These are phyloP conservation scores for Populus euphratica DNA, from an alignment of 345 rosid genomes.

Conservation along the genomic window DNA sequence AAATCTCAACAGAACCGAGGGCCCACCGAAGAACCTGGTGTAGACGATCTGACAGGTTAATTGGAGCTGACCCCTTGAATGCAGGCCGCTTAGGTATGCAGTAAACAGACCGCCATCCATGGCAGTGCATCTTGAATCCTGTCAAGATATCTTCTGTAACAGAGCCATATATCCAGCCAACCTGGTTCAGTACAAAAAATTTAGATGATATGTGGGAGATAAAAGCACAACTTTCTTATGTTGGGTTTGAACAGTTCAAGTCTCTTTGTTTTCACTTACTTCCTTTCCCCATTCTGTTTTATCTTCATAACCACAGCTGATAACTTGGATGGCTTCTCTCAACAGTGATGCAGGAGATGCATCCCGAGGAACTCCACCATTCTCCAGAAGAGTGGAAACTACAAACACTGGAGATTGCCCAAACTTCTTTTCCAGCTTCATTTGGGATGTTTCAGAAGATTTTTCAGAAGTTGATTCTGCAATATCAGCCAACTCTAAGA, in stretches of 20 bases:
- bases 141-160: slow-evolving; percentile 93
- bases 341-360: slow-evolving; percentile 69
- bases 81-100: slow-evolving; percentile 88
- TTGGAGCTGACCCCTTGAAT: slow-evolving; percentile 93
- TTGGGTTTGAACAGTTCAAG: background rate
- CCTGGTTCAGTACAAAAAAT: slow-evolving; percentile 35
- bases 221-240: slow-evolving; percentile 4
- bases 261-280: slow-evolving; percentile 40
- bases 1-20: slow-evolving; percentile 94
- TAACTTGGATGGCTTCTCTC: slow-evolving; percentile 95
- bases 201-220: background rate
- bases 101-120: slow-evolving; percentile 97
- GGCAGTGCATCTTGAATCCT: slow-evolving; percentile 98
- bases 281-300: slow-evolving; percentile 99
- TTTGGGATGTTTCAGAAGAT: slow-evolving; percentile 48
- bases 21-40: slow-evolving; percentile 98
- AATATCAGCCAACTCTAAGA: slow-evolving; percentile 1
- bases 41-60: slow-evolving; percentile 89
- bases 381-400: slow-evolving; percentile 59
- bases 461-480: slow-evolving; percentile 49
- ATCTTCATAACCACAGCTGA: slow-evolving; percentile 96
- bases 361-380: slow-evolving; percentile 74
- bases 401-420: slow-evolving; percentile 95
- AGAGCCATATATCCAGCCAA: slow-evolving; percentile 96
- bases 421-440: slow-evolving; percentile 83